phyloP scores from a whole-genome alignment of 225 moss, liverwort and hornwort species.

The Sphagnum contortum region DNA sequence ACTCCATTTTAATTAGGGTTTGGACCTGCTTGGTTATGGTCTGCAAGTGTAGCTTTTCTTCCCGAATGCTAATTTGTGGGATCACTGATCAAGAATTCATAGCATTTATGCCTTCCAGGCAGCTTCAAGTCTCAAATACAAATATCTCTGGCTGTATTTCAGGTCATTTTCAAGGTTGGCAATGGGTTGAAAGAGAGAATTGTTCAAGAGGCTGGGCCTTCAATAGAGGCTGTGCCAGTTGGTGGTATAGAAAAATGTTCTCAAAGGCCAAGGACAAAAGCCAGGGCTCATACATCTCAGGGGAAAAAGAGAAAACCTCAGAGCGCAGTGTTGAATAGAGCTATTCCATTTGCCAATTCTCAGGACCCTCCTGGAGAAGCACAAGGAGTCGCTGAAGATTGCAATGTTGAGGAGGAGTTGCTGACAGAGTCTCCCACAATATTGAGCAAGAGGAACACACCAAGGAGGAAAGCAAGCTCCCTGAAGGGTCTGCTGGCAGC shows the following conservation, averaged over 20 bases:
- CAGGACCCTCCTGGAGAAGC: slow-evolving; percentile 4
- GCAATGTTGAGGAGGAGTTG: slow-evolving; percentile 11
- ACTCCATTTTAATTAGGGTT: no score
- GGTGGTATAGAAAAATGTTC: slow-evolving; percentile 21
- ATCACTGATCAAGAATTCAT: not conserved
- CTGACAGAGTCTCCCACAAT: slow-evolving; percentile 12
- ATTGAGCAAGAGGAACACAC: slow-evolving; percentile 7
- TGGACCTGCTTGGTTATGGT: no score
- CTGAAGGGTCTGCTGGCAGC: slow-evolving; percentile 19
- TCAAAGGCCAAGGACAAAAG: slow-evolving; percentile 25
- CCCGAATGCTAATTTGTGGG: not conserved
- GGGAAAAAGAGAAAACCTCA: slow-evolving; percentile 9
- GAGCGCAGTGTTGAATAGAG: not conserved
- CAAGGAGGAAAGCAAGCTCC: slow-evolving; percentile 24
- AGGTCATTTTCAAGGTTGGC: slow-evolving; percentile 45
- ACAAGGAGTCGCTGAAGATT: slow-evolving; percentile 9
- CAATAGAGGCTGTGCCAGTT: slow-evolving; percentile 8
- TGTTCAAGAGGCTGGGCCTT: slow-evolving; percentile 6
- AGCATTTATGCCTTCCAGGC: no score
- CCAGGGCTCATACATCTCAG: slow-evolving; percentile 5
- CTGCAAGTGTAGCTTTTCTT: not conserved
- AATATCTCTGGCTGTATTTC: not conserved
- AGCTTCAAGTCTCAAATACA: no score
- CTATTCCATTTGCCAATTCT: slow-evolving; percentile 12
- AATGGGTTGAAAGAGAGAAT: slow-evolving; percentile 22